A percentile compares a stretch with the other conserved stretches of the same genome.
Conservation (phyloP, 495 filamentous ascomycete species). For the Hypoxylon fragiforme region DNA sequence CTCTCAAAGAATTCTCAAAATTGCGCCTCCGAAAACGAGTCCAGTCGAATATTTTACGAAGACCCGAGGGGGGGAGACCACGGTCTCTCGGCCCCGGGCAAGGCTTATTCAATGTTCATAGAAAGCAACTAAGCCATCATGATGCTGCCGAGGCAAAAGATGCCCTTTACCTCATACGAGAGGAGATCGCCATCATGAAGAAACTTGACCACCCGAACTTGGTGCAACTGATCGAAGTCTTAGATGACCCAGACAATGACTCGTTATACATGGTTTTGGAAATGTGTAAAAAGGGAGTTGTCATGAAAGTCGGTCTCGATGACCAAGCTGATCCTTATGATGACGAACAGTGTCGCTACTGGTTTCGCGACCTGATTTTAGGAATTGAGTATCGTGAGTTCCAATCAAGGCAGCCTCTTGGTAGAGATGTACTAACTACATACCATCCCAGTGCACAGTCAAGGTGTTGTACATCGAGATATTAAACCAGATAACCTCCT, state of each 20-base stretch:
- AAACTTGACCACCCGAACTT: conserved; percentile 93
- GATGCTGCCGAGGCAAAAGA: conserved; percentile 67
- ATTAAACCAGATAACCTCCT: conserved; percentile 98
- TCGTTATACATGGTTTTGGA: conserved; percentile 98
- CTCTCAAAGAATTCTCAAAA: conserved; percentile 98
- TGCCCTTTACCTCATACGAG: conserved; percentile 83
- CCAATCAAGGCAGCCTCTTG: neutral
- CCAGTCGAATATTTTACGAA: conserved; percentile 86
- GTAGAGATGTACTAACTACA: neutral
- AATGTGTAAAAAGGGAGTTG: conserved; percentile 97
- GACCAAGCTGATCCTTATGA: conserved; percentile 82
- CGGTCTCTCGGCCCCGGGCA: conserved; percentile 50
- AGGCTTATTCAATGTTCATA: conserved; percentile 34
- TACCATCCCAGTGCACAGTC: conserved; percentile 69
- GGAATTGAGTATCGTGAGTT: conserved; percentile 88
- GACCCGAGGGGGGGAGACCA: conserved; percentile 30
- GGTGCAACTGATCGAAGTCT: conserved; percentile 87
- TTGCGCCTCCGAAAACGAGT: conserved; percentile 86
- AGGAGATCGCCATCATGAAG: conserved; percentile 99
- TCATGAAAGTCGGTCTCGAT: conserved; percentile 94
- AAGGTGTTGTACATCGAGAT: conserved; percentile 94
- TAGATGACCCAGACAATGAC: conserved; percentile 94
- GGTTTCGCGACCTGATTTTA: conserved; percentile 94
- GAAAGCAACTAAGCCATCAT: conserved; percentile 40
- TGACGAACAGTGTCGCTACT: conserved; percentile 80